Base-by-base conservation (phyloP, 2,329 filamentous ascomycete genomes). In the Pyrenophora graminea region DNA sequence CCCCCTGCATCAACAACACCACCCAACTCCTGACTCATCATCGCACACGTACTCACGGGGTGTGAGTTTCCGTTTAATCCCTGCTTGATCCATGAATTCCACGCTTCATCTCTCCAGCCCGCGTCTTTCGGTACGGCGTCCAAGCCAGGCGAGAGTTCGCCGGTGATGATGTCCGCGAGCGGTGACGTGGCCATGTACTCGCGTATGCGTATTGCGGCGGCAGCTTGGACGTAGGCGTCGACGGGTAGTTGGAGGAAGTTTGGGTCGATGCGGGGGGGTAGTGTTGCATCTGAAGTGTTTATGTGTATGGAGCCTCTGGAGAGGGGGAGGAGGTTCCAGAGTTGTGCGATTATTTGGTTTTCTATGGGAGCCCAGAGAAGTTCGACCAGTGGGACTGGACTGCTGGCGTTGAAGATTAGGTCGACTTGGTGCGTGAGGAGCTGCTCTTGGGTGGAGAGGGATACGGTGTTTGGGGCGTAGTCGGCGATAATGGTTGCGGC, bases 361-460 rank as follows among this genome's bases (percentile, higher is more conserved):
- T 58, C 57, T 2, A 56, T 51, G 1, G 73, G 70, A 0, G 69
- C 64, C 59, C 77, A 75, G 39, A 83, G 62, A 1, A 79, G 68
- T 59, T 83, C 81, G 0, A 72, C 76, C 2, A 81, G 65, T 0
- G 80, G 77, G 0, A 80, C 71, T 10, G 56, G 56, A 48, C 73
- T 66, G 15, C 70, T 64, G 5, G 41, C 7, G 9, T 41, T 23
- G 63, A 82, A 82, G 13, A 83, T 72, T 8, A 82, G 67, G 42
- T 79, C 73, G 52, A 81, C 71, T 62, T 82, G 79, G 3, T 78
- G 64, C 6, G 64, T 63, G 17, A 82, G 69, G 1, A 80, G 62
- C 12, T 63, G 60, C 50, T 79, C 70, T 25, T 81, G 52, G 12
- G 71, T 67, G 12, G 67, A 48, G 4, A 65, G 56, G 8, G 62